Base-by-base conservation (phyloP, 176 grass and related monocot genomes). In the Dendrocalamus sinicus region DNA sequence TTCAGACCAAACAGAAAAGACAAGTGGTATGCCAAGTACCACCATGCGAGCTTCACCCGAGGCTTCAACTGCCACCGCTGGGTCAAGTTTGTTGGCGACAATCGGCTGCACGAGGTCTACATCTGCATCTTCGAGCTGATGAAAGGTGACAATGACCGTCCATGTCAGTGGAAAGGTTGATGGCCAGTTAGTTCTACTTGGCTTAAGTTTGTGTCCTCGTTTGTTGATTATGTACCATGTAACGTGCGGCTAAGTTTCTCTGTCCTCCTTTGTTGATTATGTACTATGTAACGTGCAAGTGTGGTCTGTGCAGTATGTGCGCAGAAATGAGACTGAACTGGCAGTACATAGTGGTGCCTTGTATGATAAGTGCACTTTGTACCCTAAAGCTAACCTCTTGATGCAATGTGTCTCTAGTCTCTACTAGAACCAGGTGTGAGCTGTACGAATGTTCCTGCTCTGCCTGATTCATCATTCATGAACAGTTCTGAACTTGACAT, bases 41-140 rank as follows among this genome's bases (percentile, higher is more conserved):
- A 71, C 4, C 52, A 80, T 14, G 10, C 12, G 0, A 7, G 11
- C 10, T 3, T 12, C 16, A n/a, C 2, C 61, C 54, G 22, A 32
- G 30, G 40, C 44, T 35, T 91, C 58, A 4, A 10, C 57, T 37
- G 23, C 7, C 28, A 48, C 12, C 70, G 72, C 0, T 89, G 52
- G 16, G 6, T 20, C 72, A 54, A 61, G 7, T 88, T 91, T 43
- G 63, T 88, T 3, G 8, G 15, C 0, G 71, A 77, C 9, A 84
- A 85, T 37, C 11, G 74, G 24, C 67, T 91, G 46, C 54, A 43
- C 3, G 19, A 76, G 30, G 87, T 68, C 4, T n/a, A 85, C 20
- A 5, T 87, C 68, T 89, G 92, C 4, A 2, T 87, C 22, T 91
- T 89, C 20, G 86, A 94, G 64, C 54, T 94, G 44, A 82, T 77